Evolutionary conservation across 805 yeast species (phyloP), one percentile per base, ranked within the genome.

Genomic region (Metschnikowia borealis): DNA sequence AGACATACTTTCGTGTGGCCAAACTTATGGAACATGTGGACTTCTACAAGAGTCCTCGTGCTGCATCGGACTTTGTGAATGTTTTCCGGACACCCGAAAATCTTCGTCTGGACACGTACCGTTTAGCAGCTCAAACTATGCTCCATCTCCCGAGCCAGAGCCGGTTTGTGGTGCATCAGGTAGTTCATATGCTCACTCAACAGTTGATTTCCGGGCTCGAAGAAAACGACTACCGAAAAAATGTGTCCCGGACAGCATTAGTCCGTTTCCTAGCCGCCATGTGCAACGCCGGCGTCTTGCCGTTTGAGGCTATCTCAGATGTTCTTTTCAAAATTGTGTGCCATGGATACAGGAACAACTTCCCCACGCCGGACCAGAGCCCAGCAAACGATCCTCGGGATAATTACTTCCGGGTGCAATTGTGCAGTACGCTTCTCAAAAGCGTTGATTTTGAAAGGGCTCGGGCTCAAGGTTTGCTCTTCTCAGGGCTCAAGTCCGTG

Each of bases 341-440:
- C 38, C 79, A 70, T 63, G 96, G 96, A 0, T 84, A 87, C 69
- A 76, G 78, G 0, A 71, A 74, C 50, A 80, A 80, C 47, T 76
- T 76, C 46, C 77, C 76, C 3, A 58, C 66, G n/a, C 91, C 95
- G 1, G 75, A 77, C 6, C 71, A 68, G 20, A 50, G 3, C 38
- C 69, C 74, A 31, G 77, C 68, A 15, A 46, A 77, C n/a, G 97
- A 90, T 66, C 68, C 68, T 11, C 83, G 84, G 0, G 78, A 82
- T 57, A 83, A 87, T 58, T 87, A 83, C 61, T 88, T 89, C 65
- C 74, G 96, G 50, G 70, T 89, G 35, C 82, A 81, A 37, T 66
- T 90, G 61, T 63, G 68, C 43, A 69, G 75, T 41, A 48, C 59
- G 20, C 47, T 70, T 31, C 57, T 70, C 33, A 57, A 43, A 23